Base-by-base conservation (phyloP, 345 rosid species). In the Eucalyptus microcorys region DNA sequence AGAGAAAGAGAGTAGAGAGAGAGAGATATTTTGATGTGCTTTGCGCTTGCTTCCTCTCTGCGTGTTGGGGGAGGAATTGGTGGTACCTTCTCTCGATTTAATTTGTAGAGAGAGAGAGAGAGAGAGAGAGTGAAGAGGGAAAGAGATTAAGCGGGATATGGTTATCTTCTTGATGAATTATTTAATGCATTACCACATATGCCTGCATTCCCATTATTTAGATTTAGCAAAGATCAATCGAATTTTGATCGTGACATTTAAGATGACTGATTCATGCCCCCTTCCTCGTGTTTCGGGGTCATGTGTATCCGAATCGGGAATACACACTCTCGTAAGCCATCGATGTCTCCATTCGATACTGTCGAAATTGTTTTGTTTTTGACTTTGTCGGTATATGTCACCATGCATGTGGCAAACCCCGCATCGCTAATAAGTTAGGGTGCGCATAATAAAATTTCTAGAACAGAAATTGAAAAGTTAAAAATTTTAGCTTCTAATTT, bases 211-310 rank as follows among this genome's bases (percentile, higher is more conserved):
- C 11, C 42, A 5, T 66, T 66, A 16, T 66, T 66, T 6, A 66
- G 34, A n/a, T 34, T 21, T 2, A 3, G 30, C 47, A 0, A 0
- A 11, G 8, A 21, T 26, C 4, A 7, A 4, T 40, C 5, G 83
- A 6, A 40, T 76, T 76, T 40, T 12, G 27, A 40, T 6, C 47
- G 26, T 12, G 14, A 71, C 45, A 10, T 71, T 19, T 10, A 40
- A 14, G 45, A 71, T 7, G 30, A 2, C 3, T 2, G 26, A 2
- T 9, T 19, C 14, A 34, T 68, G 30, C 61, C 30, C 30, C 13
- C 7, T 68, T 34, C 7, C 79, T 66, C 12, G 22, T 11, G 10
- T 19, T 32, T 66, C 42, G 12, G 21, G 42, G 22, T 52, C 26
- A 21, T 11, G 1, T 6, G 0, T 3, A 66, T 32, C 15, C 3